phyloP scores from a whole-genome alignment of 192 early-diverging fungal genomes.

The Coemansia sp. region DNA sequence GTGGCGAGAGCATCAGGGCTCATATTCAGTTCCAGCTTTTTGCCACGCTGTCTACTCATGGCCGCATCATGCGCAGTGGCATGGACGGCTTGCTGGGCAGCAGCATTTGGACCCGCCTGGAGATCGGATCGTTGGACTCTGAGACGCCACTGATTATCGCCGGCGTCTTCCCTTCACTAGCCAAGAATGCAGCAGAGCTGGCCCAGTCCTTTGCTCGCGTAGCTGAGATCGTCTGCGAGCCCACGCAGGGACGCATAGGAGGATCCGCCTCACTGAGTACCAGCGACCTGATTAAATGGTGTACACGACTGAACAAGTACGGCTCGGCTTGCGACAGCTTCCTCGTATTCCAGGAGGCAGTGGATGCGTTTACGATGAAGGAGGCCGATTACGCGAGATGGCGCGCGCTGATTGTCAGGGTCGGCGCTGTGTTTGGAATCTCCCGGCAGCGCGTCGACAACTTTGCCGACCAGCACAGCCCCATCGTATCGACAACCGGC shows the following conservation, averaged over 20 bases:
- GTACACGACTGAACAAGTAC: conserved; percentile 61
- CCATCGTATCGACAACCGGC: conserved; percentile 52
- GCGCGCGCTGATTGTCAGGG: conserved; percentile 57
- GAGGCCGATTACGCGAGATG: conserved; percentile 68
- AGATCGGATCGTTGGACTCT: conserved; percentile 60
- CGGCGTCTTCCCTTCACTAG: conserved; percentile 43
- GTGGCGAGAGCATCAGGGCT: conserved; percentile 84
- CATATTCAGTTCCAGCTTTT: conserved; percentile 90
- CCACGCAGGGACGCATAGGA: conserved; percentile 35
- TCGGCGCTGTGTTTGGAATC: conserved; percentile 73
- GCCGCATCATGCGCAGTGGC: conserved; percentile 43
- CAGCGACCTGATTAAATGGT: conserved; percentile 93
- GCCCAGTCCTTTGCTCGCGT: conserved; percentile 54
- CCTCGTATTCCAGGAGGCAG: conserved; percentile 75
- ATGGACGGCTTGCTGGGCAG: conserved; percentile 48
- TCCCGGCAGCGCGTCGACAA: conserved; percentile 67
- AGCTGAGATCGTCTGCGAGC: conserved; percentile 44
- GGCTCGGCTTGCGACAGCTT: conserved; percentile 22
- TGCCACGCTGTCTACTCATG: conserved; percentile 72
- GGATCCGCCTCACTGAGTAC: conserved; percentile 64
- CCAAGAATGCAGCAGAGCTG: conserved; percentile 57
- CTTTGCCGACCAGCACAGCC: conserved; percentile 69
- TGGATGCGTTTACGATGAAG: conserved; percentile 85
- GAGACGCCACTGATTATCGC: conserved; percentile 32
- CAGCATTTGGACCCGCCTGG: conserved; percentile 81